Percentiles rank a stretch among this genome's conserved stretches.
phyloP scores from a whole-genome alignment of 345 rosid genomes.

The Linum tenue region DNA sequence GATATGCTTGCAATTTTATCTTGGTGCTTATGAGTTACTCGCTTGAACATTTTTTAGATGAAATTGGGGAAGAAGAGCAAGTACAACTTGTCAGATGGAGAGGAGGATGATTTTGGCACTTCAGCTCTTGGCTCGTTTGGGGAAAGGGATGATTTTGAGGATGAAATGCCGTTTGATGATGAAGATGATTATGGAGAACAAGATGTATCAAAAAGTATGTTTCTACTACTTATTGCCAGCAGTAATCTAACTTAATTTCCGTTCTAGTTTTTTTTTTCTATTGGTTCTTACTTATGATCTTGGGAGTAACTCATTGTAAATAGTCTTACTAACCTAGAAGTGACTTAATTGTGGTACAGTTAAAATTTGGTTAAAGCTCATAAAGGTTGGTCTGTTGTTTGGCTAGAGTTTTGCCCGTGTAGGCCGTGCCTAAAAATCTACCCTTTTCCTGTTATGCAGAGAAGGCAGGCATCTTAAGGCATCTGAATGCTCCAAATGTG shows the following conservation, averaged over 20 bases:
- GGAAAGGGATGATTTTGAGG: constrained; percentile 67
- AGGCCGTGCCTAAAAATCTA: not conserved
- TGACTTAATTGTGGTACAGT: too few relatives aligned
- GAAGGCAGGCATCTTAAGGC: constrained; percentile 29
- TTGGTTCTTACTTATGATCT: too few relatives aligned
- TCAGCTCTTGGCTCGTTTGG: constrained; percentile 34
- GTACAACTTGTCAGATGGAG: constrained; percentile 84
- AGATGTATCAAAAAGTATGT: constrained; percentile 31
- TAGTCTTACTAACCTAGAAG: too few relatives aligned
- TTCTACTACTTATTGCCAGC: not conserved
- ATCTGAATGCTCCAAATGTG: constrained; percentile 18
- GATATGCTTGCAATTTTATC: not conserved
- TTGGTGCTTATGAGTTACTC: not conserved
- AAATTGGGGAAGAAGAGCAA: constrained; percentile 56
- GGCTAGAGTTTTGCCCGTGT: too few relatives aligned
- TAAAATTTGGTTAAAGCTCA: too few relatives aligned
- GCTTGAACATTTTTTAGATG: constrained; percentile 27
- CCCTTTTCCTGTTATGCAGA: constrained; percentile 24
- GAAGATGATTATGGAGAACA: constrained; percentile 36
- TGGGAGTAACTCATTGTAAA: not conserved
- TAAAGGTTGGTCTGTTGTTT: too few relatives aligned
- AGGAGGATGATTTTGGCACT: constrained; percentile 54
- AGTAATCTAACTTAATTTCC: not conserved
- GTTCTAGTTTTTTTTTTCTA: not conserved
- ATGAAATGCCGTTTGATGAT: constrained; percentile 50